Evolutionary conservation across 192 early-diverging fungal species (phyloP).

Genomic region (Paraglomus occultum): DNA sequence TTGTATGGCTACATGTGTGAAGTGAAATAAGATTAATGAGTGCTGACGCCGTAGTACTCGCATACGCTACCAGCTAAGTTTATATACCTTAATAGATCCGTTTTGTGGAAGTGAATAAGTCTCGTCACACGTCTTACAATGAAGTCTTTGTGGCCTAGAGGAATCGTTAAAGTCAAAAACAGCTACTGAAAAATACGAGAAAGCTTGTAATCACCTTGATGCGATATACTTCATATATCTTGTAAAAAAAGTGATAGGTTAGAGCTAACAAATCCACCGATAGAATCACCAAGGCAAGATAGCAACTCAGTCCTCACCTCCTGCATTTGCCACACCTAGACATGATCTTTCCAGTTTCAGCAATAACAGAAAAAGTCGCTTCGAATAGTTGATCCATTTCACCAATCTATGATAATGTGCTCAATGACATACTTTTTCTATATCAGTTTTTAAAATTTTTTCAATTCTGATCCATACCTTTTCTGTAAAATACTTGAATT

Average conservation of each 20-base stretch:
- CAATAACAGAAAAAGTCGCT: slow-evolving; percentile 52
- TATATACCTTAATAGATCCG: slow-evolving; percentile 43
- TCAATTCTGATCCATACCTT: not conserved
- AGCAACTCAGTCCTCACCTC: too few species aligned
- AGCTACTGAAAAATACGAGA: too few species aligned
- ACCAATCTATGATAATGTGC: slow-evolving; percentile 31
- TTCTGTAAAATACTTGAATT: slow-evolving; percentile 43
- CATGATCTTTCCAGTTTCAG: slow-evolving; percentile 42
- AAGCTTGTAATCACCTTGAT: too few species aligned
- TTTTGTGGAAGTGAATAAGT: slow-evolving; percentile 49
- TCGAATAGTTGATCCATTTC: slow-evolving; percentile 53
- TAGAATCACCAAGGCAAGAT: too few species aligned
- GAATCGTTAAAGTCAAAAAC: too few species aligned
- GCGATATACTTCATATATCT: slow-evolving; percentile 53
- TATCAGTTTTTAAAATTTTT: too few species aligned
- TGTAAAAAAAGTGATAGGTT: not conserved
- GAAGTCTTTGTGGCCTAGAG: slow-evolving; percentile 40
- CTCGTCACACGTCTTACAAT: slow-evolving; percentile 52
- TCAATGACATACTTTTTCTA: too few species aligned
- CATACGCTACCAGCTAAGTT: too few species aligned
- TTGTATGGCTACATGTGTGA: slow-evolving; percentile 31
- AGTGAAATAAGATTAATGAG: not conserved
- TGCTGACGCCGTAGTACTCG: too few species aligned
- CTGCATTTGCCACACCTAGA: slow-evolving; percentile 54
- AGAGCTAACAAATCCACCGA: too few species aligned